A percentile compares a stretch with the other conserved stretches of the same genome.
These are phyloP conservation scores for Musa troglodytarum DNA, from an alignment of 176 grass and related monocot genomes.

Conservation along the genomic window DNA sequence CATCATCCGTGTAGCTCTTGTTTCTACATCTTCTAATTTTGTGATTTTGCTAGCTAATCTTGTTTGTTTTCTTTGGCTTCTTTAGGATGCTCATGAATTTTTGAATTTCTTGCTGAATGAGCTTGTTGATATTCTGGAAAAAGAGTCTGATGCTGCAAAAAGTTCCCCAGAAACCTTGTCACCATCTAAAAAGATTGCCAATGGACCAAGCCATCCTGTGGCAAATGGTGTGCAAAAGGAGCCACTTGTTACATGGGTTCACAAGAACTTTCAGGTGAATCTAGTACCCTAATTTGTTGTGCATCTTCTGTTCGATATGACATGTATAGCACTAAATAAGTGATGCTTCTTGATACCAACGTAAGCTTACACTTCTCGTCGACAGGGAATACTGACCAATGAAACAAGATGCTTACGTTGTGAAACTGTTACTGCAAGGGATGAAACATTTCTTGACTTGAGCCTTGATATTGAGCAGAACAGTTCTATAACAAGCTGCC, in stretches of 20 bases:
- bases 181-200: slow-evolving; percentile 15
- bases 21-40: not conserved
- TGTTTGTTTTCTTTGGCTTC: not conserved
- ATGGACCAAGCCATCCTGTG: slow-evolving; percentile 14
- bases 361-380: not conserved
- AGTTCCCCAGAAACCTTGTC: slow-evolving; percentile 4
- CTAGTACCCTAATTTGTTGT: not conserved
- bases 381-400: slow-evolving; percentile 19
- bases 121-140: slow-evolving; percentile 23
- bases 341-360: not conserved
- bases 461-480: slow-evolving; percentile 26
- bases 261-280: slow-evolving; percentile 26
- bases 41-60: not conserved
- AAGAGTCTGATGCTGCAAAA: slow-evolving; percentile 11
- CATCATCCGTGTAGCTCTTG: not conserved
- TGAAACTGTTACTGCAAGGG: slow-evolving; percentile 24
- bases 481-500: slow-evolving; percentile 26
- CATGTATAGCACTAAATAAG: not conserved
- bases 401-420: slow-evolving; percentile 24
- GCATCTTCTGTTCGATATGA: not conserved
- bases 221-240: slow-evolving; percentile 16
- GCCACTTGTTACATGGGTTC: slow-evolving; percentile 24
- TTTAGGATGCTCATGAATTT: slow-evolving; percentile 26
- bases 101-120: slow-evolving; percentile 24
- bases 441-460: slow-evolving; percentile 24